Percentiles rank a stretch among this genome's conserved stretches.
These are phyloP conservation scores for Phytophthora meadii DNA, from an alignment of 352 stramenopile genomes.

Conservation along the genomic window DNA sequence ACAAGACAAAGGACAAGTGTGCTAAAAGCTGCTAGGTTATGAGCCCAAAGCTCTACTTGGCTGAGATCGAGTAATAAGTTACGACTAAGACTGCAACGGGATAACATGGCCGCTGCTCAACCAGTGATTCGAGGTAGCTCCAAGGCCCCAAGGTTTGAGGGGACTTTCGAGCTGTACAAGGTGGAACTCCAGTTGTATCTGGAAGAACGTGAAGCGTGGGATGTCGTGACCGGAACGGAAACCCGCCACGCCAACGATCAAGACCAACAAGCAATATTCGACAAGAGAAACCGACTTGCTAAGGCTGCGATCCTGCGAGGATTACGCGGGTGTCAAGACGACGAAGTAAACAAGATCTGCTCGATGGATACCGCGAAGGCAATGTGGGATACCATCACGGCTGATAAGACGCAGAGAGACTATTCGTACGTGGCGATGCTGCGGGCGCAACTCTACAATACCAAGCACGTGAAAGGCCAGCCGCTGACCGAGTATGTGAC, in stretches of 20 bases:
- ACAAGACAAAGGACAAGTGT: no score
- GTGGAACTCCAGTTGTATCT: not conserved
- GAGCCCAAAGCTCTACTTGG: no score
- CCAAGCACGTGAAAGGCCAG: not conserved
- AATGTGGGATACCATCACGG: not conserved
- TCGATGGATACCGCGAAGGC: not conserved
- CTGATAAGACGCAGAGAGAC: not conserved
- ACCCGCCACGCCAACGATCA: not conserved
- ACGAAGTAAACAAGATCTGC: not conserved
- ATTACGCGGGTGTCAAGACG: not conserved
- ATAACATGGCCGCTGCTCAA: no score
- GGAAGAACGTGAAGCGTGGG: not conserved
- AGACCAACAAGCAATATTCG: not conserved
- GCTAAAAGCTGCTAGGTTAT: no score
- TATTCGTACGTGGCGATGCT: conserved; percentile 6
- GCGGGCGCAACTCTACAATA: not conserved
- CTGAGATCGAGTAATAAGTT: no score
- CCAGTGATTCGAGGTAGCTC: not conserved
- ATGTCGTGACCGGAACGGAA: not conserved
- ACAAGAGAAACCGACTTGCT: not conserved
- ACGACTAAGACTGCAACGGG: no score
- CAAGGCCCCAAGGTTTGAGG: not conserved
- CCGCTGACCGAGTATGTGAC: not conserved
- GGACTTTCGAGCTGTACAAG: not conserved
- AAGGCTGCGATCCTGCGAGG: not conserved